phyloP scores from a whole-genome alignment of 2,329 filamentous ascomycete species.

The Acephala macrosclerotiorum region DNA sequence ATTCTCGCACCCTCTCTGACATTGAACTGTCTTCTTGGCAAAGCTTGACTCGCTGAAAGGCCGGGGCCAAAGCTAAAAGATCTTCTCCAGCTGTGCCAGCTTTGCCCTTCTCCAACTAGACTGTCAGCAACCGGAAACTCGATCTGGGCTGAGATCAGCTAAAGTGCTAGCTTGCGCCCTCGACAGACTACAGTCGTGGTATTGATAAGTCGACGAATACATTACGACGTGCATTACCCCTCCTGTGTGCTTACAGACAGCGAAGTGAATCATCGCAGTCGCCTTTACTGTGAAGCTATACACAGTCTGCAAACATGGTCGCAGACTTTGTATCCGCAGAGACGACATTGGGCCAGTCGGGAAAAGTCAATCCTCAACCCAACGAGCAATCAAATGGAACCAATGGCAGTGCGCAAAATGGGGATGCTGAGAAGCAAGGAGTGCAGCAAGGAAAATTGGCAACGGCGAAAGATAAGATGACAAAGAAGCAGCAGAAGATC shows the following conservation, averaged over 20 bases:
- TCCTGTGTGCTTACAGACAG: not conserved
- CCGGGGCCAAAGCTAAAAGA: not conserved
- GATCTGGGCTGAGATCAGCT: not conserved
- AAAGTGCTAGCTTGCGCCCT: not conserved
- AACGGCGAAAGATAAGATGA: conserved; percentile 42
- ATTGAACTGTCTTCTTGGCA: conserved; percentile 14
- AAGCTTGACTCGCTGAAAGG: conserved; percentile 4
- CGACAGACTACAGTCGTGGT: not conserved
- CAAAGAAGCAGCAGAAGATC: conserved; percentile 41
- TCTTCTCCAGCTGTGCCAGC: no score
- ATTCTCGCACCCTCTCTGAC: not conserved
- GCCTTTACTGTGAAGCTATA: not conserved
- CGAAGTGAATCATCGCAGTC: not conserved
- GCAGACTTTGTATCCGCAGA: not conserved
- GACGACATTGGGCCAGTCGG: conserved; percentile 13
- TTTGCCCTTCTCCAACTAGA: not conserved
- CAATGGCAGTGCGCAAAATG: conserved; percentile 24
- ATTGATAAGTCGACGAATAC: conserved; percentile 9
- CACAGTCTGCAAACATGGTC: not conserved
- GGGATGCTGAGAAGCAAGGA: conserved; percentile 29
- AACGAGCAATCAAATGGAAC: conserved; percentile 20
- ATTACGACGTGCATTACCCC: not conserved
- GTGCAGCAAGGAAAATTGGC: conserved; percentile 27
- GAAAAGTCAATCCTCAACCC: conserved; percentile 26
- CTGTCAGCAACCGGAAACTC: not conserved